phyloP scores from a whole-genome alignment of 345 rosid genomes.

The Angophora floribunda region DNA sequence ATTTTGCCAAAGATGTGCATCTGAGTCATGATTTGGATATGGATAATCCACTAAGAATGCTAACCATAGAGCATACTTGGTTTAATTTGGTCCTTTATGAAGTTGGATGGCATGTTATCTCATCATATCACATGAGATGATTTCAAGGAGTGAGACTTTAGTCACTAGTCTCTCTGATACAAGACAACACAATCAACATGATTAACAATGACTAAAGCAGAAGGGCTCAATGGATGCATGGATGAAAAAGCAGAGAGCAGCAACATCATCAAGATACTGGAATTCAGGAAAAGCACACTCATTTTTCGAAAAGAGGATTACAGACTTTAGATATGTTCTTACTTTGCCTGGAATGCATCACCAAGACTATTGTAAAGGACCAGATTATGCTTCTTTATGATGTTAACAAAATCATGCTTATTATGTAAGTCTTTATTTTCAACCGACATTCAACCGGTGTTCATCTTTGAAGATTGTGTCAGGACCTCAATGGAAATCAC shows the following conservation, averaged over 20 bases:
- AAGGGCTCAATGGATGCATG: neutral
- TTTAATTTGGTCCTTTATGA: neutral
- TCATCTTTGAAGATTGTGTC: neutral
- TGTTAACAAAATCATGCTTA: neutral
- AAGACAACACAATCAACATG: neutral
- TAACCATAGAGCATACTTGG: neutral
- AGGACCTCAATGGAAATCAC: neutral
- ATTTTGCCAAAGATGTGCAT: neutral
- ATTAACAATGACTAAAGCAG: neutral
- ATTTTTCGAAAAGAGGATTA: neutral
- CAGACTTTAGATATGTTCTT: neutral
- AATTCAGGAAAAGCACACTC: neutral
- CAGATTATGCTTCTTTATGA: neutral
- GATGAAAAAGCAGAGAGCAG: neutral
- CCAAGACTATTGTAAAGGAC: neutral
- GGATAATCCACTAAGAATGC: neutral
- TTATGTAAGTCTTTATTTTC: neutral
- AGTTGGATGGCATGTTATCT: neutral
- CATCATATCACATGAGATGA: neutral
- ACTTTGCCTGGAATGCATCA: neutral
- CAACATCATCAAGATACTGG: neutral
- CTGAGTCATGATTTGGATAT: neutral
- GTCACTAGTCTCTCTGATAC: neutral
- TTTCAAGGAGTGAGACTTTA: neutral
- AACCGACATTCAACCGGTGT: neutral